Conservation (phyloP, 495 filamentous ascomycete species). For the Hyaloscypha bicolor region DNA sequence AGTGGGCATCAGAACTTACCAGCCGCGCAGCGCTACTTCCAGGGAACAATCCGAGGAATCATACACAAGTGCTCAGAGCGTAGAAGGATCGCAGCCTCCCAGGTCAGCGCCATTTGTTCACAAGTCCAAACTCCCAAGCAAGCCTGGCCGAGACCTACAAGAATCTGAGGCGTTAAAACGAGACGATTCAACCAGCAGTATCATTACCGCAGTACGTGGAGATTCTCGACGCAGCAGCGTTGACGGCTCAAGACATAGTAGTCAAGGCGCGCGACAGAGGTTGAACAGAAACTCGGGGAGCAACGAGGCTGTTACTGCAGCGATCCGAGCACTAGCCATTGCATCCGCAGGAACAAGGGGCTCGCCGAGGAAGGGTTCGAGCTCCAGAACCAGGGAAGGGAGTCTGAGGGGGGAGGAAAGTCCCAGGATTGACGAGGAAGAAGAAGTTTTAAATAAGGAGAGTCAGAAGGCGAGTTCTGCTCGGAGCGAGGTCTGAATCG, state of each 20-base stretch:
- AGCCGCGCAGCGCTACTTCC: neutral
- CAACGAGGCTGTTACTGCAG: slow-evolving; percentile 25
- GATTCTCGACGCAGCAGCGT: slow-evolving; percentile 13
- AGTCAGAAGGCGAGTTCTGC: neutral
- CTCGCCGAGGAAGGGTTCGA: neutral
- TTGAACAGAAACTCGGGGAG: slow-evolving; percentile 3
- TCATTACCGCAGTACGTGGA: slow-evolving; percentile 3
- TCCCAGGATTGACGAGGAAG: neutral
- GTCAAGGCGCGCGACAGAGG: slow-evolving; percentile 1
- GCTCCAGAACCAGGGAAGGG: neutral
- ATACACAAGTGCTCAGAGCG: neutral
- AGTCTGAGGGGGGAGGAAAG: neutral
- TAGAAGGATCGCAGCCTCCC: neutral
- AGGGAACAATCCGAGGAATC: neutral
- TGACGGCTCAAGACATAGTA: slow-evolving; percentile 1
- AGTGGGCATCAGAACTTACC: neutral
- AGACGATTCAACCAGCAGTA: slow-evolving; percentile 23
- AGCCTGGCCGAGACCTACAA: neutral
- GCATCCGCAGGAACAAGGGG: neutral
- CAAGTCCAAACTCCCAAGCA: neutral
- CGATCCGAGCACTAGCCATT: slow-evolving; percentile 14
- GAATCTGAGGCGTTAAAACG: neutral
- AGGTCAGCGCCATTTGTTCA: neutral
- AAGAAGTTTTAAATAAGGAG: neutral
- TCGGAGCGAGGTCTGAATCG: neutral